Percentiles rank a stretch among this genome's conserved stretches.
Evolutionary conservation across 305 asterid species (phyloP).

Genomic region (Salvia sclarea): DNA sequence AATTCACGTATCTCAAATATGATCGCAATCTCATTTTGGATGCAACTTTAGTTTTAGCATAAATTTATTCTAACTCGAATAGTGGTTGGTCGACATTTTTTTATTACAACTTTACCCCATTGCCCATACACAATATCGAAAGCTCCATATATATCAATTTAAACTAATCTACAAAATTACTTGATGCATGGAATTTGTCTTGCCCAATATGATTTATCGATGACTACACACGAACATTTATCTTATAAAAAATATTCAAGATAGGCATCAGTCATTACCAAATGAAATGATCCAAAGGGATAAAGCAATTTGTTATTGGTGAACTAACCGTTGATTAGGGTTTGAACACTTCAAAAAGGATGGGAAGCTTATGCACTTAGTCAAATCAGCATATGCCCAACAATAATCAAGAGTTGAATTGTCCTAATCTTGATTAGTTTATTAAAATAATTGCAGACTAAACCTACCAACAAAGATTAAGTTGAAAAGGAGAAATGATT

Average conservation of each 20-base stretch:
- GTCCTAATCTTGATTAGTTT: slow-evolving; percentile 39
- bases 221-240: neutral
- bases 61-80: neutral
- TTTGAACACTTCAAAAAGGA: slow-evolving; percentile 26
- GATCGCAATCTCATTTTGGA: neutral
- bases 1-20: neutral
- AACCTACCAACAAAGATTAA: slow-evolving; percentile 34
- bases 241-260: too few species aligned
- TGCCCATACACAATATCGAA: neutral
- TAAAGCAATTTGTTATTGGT: neutral
- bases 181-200: neutral
- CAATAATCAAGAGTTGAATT: slow-evolving; percentile 36
- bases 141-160: neutral
- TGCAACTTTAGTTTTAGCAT: too few species aligned
- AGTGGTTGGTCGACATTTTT: neutral
- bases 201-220: neutral
- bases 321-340: slow-evolving; percentile 2
- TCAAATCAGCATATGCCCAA: slow-evolving; percentile 31
- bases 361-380: slow-evolving; percentile 24
- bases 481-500: slow-evolving; percentile 16
- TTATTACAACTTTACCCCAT: neutral
- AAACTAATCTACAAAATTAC: neutral
- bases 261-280: neutral
- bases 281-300: neutral
- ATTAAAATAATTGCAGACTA: slow-evolving; percentile 21